phyloP scores from a whole-genome alignment of 331 rosid species.

The Quercus lobata region DNA sequence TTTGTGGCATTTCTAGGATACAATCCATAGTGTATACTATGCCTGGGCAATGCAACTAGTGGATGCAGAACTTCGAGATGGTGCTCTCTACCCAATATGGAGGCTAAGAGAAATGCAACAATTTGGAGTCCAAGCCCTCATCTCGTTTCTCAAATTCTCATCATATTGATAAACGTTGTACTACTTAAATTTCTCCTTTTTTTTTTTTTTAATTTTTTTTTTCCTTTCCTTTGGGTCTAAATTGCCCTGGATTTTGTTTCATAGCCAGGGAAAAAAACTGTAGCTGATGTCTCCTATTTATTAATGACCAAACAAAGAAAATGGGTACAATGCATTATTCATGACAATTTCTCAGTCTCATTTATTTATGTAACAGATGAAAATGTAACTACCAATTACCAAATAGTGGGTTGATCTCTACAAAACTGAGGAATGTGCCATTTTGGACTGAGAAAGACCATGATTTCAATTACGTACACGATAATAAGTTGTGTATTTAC shows the following conservation, averaged over 20 bases:
- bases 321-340: background rate
- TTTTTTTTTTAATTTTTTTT: background rate
- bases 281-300: background rate
- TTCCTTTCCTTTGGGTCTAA: background rate
- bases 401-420: no score
- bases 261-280: background rate
- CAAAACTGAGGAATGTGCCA: no score
- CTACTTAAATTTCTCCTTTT: background rate
- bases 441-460: no score
- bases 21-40: constrained; percentile 75
- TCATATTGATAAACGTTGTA: constrained; percentile 27
- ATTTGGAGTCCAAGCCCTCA: constrained; percentile 73
- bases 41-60: constrained; percentile 90
- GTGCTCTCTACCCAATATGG: constrained; percentile 71
- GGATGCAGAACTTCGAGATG: constrained; percentile 66
- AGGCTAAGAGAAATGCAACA: constrained; percentile 83
- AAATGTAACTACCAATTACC: background rate
- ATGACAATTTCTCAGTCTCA: background rate
- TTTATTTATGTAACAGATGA: background rate
- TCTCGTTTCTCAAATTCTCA: constrained; percentile 30
- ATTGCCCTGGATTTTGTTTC: background rate
- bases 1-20: constrained; percentile 45
- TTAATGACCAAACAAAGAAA: background rate
- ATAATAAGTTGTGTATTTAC: no score
- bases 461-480: no score